Evolutionary conservation across 495 filamentous ascomycete genomes (phyloP).

Genomic region (Cudoniella acicularis): DNA sequence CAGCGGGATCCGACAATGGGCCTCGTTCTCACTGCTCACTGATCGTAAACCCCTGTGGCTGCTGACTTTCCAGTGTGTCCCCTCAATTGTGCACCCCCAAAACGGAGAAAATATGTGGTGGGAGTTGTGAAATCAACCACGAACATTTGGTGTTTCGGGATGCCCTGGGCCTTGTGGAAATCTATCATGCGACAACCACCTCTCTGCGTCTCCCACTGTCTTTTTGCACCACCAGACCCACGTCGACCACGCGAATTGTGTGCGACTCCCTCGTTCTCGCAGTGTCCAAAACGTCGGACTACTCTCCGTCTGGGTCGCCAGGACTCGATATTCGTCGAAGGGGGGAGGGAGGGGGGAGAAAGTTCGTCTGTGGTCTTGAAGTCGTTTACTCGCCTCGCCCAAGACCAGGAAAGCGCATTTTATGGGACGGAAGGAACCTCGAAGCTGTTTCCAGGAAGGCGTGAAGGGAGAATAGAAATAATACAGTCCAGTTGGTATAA

Average conservation of each 20-base stretch:
- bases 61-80: neutral
- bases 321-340: too few species aligned
- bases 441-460: neutral
- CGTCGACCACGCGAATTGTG: neutral
- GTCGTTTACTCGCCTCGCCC: neutral
- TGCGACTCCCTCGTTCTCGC: neutral
- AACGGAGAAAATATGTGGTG: neutral
- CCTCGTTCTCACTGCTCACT: neutral
- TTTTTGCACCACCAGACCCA: constrained; percentile 6
- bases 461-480: neutral
- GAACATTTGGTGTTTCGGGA: constrained; percentile 27
- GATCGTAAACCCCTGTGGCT: neutral
- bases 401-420: neutral
- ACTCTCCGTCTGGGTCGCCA: neutral
- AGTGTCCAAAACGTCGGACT: neutral
- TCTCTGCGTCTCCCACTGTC: neutral
- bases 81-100: neutral
- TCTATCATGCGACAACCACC: constrained; percentile 17
- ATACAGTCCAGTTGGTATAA: too few species aligned
- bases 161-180: constrained; percentile 1
- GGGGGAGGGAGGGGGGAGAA: too few species aligned
- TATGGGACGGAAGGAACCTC: neutral
- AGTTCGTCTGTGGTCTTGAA: neutral
- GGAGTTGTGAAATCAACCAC: constrained; percentile 13
- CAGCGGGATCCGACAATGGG: neutral